phyloP scores from a whole-genome alignment of 129 eudicot species.

The Pittosporum tobira region DNA sequence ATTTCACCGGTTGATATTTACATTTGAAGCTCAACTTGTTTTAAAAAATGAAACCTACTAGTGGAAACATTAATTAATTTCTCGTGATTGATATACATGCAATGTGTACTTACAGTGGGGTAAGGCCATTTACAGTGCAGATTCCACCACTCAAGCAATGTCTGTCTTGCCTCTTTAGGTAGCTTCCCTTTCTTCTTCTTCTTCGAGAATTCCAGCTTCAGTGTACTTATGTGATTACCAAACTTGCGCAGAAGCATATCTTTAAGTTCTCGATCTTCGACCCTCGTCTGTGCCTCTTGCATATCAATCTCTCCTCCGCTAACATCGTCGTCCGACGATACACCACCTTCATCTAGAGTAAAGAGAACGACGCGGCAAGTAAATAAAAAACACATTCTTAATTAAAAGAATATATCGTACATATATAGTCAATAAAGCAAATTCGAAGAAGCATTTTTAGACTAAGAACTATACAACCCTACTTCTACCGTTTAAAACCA shows the following conservation, averaged over 20 bases:
- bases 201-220: conserved; percentile 66
- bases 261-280: conserved; percentile 68
- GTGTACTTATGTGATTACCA: conserved; percentile 64
- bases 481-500: too few relatives aligned
- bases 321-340: conserved; percentile 62
- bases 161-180: conserved; percentile 79
- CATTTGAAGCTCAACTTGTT: too few relatives aligned
- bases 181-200: conserved; percentile 87
- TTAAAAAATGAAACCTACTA: background rate
- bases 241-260: conserved; percentile 52
- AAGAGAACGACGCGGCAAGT: too few relatives aligned
- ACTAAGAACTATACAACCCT: too few relatives aligned
- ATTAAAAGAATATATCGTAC: too few relatives aligned
- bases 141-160: conserved; percentile 90
- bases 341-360: conserved; percentile 29
- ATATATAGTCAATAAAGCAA: too few relatives aligned
- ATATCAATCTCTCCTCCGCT: conserved; percentile 59
- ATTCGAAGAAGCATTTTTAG: too few relatives aligned
- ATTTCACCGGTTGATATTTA: too few relatives aligned
- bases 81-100: too few relatives aligned
- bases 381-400: too few relatives aligned
- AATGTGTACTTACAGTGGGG: conserved; percentile 64
- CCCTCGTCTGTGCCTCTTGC: conserved; percentile 33
- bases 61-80: too few relatives aligned
- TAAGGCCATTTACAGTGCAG: conserved; percentile 89